Conservation (phyloP, 2,329 filamentous ascomycete species). For the Aspergillus caelatus region DNA sequence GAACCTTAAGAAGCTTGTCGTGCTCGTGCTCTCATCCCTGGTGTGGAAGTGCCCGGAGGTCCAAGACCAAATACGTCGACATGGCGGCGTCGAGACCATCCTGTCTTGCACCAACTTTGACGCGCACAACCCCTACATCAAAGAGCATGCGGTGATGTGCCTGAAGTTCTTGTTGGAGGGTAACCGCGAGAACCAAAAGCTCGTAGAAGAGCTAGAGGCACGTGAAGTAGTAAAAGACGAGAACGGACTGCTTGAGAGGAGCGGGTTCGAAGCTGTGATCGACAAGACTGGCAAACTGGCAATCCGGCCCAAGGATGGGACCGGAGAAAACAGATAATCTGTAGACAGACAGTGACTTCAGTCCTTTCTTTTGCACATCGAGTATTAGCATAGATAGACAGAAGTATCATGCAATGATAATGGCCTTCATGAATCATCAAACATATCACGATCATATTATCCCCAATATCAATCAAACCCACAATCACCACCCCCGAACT, state of each 20-base stretch:
- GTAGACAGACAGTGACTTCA: background rate
- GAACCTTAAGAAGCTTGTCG: conserved; percentile 90
- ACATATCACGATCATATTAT: background rate
- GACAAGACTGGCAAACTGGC: conserved; percentile 47
- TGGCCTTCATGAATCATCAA: background rate
- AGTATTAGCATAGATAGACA: background rate
- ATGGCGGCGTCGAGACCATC: conserved; percentile 84
- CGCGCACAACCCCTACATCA: conserved; percentile 90
- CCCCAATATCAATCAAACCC: background rate
- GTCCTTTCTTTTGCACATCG: background rate
- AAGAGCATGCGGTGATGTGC: conserved; percentile 86
- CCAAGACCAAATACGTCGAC: conserved; percentile 81
- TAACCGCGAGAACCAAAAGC: conserved; percentile 55
- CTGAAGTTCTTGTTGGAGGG: conserved; percentile 70
- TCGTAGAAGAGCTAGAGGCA: conserved; percentile 53
- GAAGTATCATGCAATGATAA: background rate
- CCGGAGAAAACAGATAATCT: background rate
- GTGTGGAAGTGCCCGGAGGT: conserved; percentile 85
- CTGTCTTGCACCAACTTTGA: conserved; percentile 90
- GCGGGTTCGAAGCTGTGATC: conserved; percentile 47
- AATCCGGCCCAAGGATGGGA: conserved; percentile 38
- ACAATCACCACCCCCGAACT: background rate
- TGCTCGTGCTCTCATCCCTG: conserved; percentile 85
- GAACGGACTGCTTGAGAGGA: conserved; percentile 42
- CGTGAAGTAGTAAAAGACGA: conserved; percentile 47